A percentile compares a stretch with the other conserved stretches of the same genome.
phyloP scores from a whole-genome alignment of 768 basidiomycete species.

The Suillus variegatus region DNA sequence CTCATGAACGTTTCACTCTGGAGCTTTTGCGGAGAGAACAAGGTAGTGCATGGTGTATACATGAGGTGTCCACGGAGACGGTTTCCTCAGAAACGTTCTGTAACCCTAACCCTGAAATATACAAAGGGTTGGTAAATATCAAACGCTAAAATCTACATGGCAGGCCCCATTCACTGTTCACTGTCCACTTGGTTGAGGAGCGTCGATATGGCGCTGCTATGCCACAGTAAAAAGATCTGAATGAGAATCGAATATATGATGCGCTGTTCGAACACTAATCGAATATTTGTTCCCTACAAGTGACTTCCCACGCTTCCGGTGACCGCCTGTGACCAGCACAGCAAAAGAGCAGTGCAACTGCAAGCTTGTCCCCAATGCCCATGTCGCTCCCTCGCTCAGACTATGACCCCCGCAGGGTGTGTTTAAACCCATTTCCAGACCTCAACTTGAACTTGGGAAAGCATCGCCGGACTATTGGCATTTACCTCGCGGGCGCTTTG shows the following conservation, averaged over 20 bases:
- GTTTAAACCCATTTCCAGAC: constrained; percentile 84
- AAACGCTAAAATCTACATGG: not conserved
- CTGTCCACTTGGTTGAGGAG: not conserved
- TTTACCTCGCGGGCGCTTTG: constrained; percentile 90
- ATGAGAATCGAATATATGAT: not conserved
- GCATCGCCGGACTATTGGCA: constrained; percentile 80
- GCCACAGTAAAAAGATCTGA: not conserved
- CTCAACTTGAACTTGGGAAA: constrained; percentile 71
- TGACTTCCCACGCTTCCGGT: not conserved
- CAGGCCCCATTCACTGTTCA: not conserved
- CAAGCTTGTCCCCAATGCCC: constrained; percentile 10
- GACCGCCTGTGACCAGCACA: not conserved
- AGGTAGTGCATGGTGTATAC: not conserved
- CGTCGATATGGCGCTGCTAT: not conserved
- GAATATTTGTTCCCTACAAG: not conserved
- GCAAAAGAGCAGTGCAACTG: not conserved
- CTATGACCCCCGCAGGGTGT: constrained; percentile 88
- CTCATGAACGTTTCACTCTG: not conserved
- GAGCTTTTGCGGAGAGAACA: not conserved
- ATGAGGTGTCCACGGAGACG: constrained; percentile 4
- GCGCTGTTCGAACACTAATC: not conserved
- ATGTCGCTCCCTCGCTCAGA: constrained; percentile 71
- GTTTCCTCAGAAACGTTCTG: not conserved
- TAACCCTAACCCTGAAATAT: not conserved
- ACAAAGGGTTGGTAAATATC: not conserved